Evolutionary conservation across 805 yeast genomes (phyloP).

Genomic region (Nakazawaea sp.): DNA sequence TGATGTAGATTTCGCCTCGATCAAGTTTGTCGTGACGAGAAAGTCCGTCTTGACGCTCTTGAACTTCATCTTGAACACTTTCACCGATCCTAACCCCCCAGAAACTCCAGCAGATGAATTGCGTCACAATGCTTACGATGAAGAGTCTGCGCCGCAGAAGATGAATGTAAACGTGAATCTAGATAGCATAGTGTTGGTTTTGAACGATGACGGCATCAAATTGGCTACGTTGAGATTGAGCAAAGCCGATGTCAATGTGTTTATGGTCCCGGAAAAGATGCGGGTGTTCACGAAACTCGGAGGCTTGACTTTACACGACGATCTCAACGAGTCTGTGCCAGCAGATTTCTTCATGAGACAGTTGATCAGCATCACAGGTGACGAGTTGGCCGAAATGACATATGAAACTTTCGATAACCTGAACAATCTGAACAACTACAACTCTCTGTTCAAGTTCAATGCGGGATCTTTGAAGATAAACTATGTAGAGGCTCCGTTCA

Average conservation of each 20-base stretch:
- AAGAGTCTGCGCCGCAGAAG: slow-evolving; percentile 61
- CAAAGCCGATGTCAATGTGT: slow-evolving; percentile 61
- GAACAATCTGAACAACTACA: slow-evolving; percentile 41
- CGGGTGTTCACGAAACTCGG: slow-evolving; percentile 70
- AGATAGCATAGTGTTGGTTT: slow-evolving; percentile 64
- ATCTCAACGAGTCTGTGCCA: slow-evolving; percentile 56
- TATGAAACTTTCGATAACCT: slow-evolving; percentile 75
- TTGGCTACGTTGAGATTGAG: slow-evolving; percentile 74
- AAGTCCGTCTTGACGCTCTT: slow-evolving; percentile 71
- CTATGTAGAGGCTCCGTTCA: slow-evolving; percentile 76
- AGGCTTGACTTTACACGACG: slow-evolving; percentile 72
- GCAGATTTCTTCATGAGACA: slow-evolving; percentile 53
- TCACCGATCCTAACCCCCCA: slow-evolving; percentile 73
- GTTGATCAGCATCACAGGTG: slow-evolving; percentile 74
- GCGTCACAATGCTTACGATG: slow-evolving; percentile 57
- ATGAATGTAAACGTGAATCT: slow-evolving; percentile 63
- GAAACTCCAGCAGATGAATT: slow-evolving; percentile 64
- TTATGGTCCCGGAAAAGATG: slow-evolving; percentile 71
- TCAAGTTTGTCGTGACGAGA: slow-evolving; percentile 68
- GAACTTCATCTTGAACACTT: slow-evolving; percentile 79
- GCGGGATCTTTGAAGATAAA: slow-evolving; percentile 73
- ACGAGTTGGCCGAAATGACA: slow-evolving; percentile 66
- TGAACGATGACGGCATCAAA: slow-evolving; percentile 79
- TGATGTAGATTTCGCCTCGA: slow-evolving; percentile 66
- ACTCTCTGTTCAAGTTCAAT: slow-evolving; percentile 51